Conservation (phyloP, 805 yeast genomes). For the Pichia deserticola region DNA sequence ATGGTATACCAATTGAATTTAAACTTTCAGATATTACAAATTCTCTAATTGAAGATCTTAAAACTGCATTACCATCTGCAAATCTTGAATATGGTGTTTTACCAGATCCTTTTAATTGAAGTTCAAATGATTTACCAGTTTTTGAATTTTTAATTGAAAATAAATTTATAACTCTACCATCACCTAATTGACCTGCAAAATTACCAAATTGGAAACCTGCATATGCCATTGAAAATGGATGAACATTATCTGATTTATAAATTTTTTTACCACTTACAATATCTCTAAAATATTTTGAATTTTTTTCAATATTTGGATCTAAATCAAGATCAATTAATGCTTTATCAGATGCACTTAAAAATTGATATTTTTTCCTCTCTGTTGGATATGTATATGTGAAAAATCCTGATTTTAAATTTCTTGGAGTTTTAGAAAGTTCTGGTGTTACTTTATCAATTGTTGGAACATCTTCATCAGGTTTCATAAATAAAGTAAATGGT, state of each 20-base stretch:
- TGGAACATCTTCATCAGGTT: conserved; percentile 27
- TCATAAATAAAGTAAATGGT: conserved; percentile 20
- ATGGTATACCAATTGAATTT: conserved; percentile 74
- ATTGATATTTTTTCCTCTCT: conserved; percentile 41
- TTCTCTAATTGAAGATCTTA: conserved; percentile 83
- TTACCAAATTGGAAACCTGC: conserved; percentile 96
- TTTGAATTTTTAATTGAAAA: conserved; percentile 53
- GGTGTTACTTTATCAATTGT: conserved; percentile 8
- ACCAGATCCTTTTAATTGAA: conserved; percentile 91
- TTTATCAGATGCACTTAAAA: conserved; percentile 48
- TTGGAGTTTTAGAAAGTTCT: conserved; percentile 24
- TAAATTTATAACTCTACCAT: conserved; percentile 81
- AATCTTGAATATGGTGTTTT: conserved; percentile 86
- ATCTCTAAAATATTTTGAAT: conserved; percentile 32
- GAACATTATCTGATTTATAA: conserved; percentile 28
- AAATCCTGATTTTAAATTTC: conserved; percentile 51
- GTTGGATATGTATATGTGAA: conserved; percentile 73
- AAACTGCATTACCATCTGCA: conserved; percentile 94
- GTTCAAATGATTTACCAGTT: conserved; percentile 41
- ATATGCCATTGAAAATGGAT: conserved; percentile 85
- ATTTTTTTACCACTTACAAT: conserved; percentile 54
- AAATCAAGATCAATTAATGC: conserved; percentile 63
- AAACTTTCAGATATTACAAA: conserved; percentile 79
- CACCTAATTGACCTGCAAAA: conserved; percentile 97
- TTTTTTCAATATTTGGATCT: conserved; percentile 29